A percentile compares a stretch with the other conserved stretches of the same genome.
Conservation (phyloP, 306 rosid species). For the Sicyos edulis region DNA sequence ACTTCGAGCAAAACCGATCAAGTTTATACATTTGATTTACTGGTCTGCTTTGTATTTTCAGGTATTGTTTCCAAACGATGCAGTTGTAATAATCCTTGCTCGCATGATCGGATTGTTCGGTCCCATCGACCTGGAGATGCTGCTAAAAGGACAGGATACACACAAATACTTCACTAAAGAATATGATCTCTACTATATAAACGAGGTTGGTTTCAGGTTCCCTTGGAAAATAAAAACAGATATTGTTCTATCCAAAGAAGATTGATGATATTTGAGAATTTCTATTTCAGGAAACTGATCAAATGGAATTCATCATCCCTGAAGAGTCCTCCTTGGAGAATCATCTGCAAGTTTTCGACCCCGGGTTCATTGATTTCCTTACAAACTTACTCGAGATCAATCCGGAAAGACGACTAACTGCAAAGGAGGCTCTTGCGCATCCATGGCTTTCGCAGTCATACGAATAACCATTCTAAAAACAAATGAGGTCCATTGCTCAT, state of each 20-base stretch:
- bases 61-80: slow-evolving; percentile 90
- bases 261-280: background rate
- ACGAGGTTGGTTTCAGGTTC: slow-evolving; percentile 52
- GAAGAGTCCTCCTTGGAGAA: slow-evolving; percentile 69
- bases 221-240: background rate
- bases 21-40: background rate
- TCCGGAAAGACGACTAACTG: slow-evolving; percentile 71
- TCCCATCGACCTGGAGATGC: slow-evolving; percentile 77
- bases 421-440: slow-evolving; percentile 70
- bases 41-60: slow-evolving; percentile 25
- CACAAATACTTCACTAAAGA: slow-evolving; percentile 86
- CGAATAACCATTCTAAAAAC: slow-evolving; percentile 17
- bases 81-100: slow-evolving; percentile 64
- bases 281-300: slow-evolving; percentile 57
- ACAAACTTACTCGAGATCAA: slow-evolving; percentile 57
- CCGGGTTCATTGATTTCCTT: slow-evolving; percentile 58
- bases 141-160: slow-evolving; percentile 70
- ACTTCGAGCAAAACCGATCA: background rate
- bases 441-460: slow-evolving; percentile 86
- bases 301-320: slow-evolving; percentile 79
- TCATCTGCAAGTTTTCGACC: slow-evolving; percentile 53
- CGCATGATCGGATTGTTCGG: slow-evolving; percentile 86
- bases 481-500: background rate
- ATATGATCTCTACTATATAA: slow-evolving; percentile 63
- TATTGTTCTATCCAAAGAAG: background rate